Percentiles rank a stretch among this genome's conserved stretches.
These are phyloP conservation scores for Diatrype stigma DNA, from an alignment of 2,329 filamentous ascomycete genomes.

Conservation along the genomic window DNA sequence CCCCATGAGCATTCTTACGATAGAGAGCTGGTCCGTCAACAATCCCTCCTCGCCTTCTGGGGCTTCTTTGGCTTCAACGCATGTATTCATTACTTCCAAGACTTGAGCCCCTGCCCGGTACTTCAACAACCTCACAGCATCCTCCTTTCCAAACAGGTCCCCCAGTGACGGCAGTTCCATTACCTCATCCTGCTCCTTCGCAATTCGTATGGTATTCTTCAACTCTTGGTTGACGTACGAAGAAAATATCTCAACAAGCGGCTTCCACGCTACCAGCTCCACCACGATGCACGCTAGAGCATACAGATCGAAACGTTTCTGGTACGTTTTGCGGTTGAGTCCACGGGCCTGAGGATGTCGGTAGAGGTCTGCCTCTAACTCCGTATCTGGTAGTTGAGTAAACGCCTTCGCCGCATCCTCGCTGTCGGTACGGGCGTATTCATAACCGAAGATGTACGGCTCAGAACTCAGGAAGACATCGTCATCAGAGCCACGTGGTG, in stretches of 20 bases:
- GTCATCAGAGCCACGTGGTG: slow-evolving; percentile 7
- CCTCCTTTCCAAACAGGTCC: not conserved
- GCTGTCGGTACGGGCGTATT: slow-evolving; percentile 14
- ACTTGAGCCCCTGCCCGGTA: not conserved
- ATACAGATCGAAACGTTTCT: slow-evolving; percentile 19
- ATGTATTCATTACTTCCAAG: not conserved
- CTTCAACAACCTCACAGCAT: not conserved
- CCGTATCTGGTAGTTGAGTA: slow-evolving; percentile 14
- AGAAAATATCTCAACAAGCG: slow-evolving; percentile 1
- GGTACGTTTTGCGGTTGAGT: slow-evolving; percentile 11
- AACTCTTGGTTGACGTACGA: not conserved
- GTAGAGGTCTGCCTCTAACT: slow-evolving; percentile 15
- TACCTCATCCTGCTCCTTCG: not conserved
- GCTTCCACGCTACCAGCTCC: slow-evolving; percentile 10
- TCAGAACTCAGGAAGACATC: slow-evolving; percentile 11
- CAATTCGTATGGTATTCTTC: not conserved
- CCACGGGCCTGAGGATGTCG: slow-evolving; percentile 14
- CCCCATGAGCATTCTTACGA: not conserved
- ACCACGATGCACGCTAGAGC: slow-evolving; percentile 12
- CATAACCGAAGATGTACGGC: slow-evolving; percentile 15
- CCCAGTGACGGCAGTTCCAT: not conserved
- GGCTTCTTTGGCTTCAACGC: not conserved
- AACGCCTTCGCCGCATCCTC: slow-evolving; percentile 8
- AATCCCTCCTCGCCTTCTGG: not conserved
- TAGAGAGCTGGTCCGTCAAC: not conserved